phyloP scores from a whole-genome alignment of 257 asterid species.

The Penstemon davidsonii region DNA sequence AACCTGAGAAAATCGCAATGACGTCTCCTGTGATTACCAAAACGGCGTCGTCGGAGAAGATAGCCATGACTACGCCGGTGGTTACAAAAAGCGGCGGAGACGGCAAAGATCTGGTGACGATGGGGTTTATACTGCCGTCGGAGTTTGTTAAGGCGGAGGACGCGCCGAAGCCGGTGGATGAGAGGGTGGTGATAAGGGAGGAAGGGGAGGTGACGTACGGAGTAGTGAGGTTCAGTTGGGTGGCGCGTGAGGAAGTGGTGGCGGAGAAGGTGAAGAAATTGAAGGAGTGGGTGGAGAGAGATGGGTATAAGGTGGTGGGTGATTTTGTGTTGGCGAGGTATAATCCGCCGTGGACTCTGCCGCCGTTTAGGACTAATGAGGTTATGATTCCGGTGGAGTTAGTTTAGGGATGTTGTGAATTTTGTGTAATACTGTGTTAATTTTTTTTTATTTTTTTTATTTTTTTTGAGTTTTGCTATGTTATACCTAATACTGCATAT shows the following conservation, averaged over 20 bases:
- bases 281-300: slow-evolving; percentile 65
- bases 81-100: slow-evolving; percentile 52
- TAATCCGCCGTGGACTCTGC: slow-evolving; percentile 93
- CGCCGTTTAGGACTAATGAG: slow-evolving; percentile 78
- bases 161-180: slow-evolving; percentile 88
- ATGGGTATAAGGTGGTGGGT: slow-evolving; percentile 64
- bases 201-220: slow-evolving; percentile 81
- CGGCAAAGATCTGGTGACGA: slow-evolving; percentile 57
- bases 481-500: no score
- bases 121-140: slow-evolving; percentile 80
- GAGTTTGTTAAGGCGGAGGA: slow-evolving; percentile 64
- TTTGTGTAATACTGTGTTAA: not conserved
- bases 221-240: slow-evolving; percentile 77
- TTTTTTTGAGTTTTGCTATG: no score
- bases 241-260: slow-evolving; percentile 64
- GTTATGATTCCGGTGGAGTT: slow-evolving; percentile 81
- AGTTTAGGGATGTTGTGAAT: not conserved
- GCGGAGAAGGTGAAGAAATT: slow-evolving; percentile 61
- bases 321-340: slow-evolving; percentile 83
- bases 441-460: no score
- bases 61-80: slow-evolving; percentile 90
- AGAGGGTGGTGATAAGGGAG: slow-evolving; percentile 69
- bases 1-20: slow-evolving; percentile 72
- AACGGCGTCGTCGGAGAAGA: slow-evolving; percentile 45
- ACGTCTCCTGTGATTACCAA: slow-evolving; percentile 82